Base-by-base conservation (phyloP, 83 land plant genomes). In the Thuja plicata region DNA sequence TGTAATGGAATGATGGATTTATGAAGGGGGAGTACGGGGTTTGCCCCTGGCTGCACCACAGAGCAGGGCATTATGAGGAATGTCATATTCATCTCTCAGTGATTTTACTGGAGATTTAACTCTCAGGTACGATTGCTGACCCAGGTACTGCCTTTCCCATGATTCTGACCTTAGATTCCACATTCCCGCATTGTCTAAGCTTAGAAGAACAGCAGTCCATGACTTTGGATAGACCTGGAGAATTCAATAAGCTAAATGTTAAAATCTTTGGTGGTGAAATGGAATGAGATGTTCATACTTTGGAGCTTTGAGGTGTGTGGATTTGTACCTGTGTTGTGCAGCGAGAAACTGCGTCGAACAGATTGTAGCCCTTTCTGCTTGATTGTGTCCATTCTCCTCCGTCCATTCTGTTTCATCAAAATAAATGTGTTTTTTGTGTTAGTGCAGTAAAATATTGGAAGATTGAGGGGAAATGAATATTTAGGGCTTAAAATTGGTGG, bases 101-200 rank as follows among this genome's bases (percentile, higher is more conserved):
- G 94, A 91, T 34, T 88, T 60, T 27, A 85, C 93, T 2, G 93
- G 93, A 11, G 93, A 90, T 27, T 87, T 37, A 2, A 93, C 93
- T 43, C 93, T 91, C 81, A 90, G 30, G 85, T 96, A 96, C 50
- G 93, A 86, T 86, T 96, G 96, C 89, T 96, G 94, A 7, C 97
- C 97, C 52, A 94, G 91, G 87, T 92, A 96, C 87, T 93, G 94
- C 83, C 97, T 70, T 12, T 93, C 91, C 95, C 95, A 92, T 41
- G 60, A 46, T 86, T 93, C 90, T 3, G 92, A 87, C 88, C 97
- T 90, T 71, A 96, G 17, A 80, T 96, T 94, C 97, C 97, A 95
- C 95, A 94, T 92, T 41, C 97, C 96, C 24, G 91, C 96, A 66
- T 95, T 95, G 82, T 95, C 96, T 13, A 94, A 89, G 12, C 89